Evolutionary conservation across 1,139 yeast genomes (phyloP), one percentile per base, ranked within the genome.

Genomic region (Suhomyces bribrorum): DNA sequence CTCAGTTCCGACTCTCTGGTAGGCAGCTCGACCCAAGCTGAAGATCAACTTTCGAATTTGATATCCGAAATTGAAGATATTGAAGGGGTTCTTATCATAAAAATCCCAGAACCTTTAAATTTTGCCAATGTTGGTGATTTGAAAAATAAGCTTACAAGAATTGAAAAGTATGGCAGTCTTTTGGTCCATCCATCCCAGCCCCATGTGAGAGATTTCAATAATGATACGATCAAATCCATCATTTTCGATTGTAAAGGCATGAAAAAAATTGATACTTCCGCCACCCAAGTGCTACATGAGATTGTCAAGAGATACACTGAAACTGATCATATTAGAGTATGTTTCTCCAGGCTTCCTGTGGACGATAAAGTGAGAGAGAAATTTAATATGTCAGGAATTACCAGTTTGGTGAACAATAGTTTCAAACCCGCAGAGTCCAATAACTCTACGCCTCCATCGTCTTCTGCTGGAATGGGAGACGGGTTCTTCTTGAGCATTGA

Each of bases 181-280:
- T 48, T 48, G 32, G 53, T 61, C 1, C 67, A 62, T 41, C 64
- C 64, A 2, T 61, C 67, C 1, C 70, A 64, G 35, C 69, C 69
- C 5, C 54, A 54, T 2, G 48, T 36, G 14, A 50, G 59, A 25
- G 54, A 55, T 31, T 55, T 59, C 34, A 44, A 54, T 15, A 50
- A 45, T 29, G 46, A 44, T 13, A 50, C 56, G 5, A 53, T 59
- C 34, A 54, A 56, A 28, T 56, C 53, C 28, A 48, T 64, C 14
- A 49, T 65, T 4, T 54, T 65, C 38, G 71, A 65, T 38, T 57
- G 68, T 31, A 62, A 64, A 38, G 71, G 69, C 1, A 63, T 65
- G 69, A 44, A 52, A 7, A 41, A 44, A 3, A 52, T 65, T 27
- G 71, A 65, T 43, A 52, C 67, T 1, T 53, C 65, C 5, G 70